phyloP scores from a whole-genome alignment of 208 protist species.

The Leishmania tarentolae region DNA sequence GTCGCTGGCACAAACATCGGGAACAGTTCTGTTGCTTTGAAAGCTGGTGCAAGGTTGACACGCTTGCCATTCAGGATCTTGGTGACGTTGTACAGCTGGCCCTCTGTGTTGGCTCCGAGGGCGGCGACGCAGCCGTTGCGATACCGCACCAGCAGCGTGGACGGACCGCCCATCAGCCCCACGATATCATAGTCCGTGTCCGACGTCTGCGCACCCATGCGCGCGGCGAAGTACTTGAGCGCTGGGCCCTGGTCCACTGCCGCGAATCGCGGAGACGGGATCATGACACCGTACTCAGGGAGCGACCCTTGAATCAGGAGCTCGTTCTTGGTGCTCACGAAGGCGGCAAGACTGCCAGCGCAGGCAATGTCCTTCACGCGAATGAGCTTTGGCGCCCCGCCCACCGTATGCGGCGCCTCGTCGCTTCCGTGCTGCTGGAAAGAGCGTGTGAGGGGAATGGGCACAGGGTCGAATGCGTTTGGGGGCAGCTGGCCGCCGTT shows the following conservation, averaged over 20 bases:
- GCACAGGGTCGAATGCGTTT: conserved; percentile 68
- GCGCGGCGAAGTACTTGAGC: conserved; percentile 13
- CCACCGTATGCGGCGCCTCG: conserved; percentile 1
- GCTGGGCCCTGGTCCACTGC: conserved; percentile 46
- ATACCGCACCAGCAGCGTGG: conserved; percentile 63
- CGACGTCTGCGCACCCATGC: neutral
- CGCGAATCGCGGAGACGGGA: conserved; percentile 57
- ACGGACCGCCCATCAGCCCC: conserved; percentile 43
- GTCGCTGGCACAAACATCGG: conserved; percentile 42
- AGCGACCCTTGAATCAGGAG: conserved; percentile 68
- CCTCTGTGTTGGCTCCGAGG: conserved; percentile 73
- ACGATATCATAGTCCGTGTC: conserved; percentile 39
- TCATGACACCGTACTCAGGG: conserved; percentile 58
- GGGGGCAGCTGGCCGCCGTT: conserved; percentile 64
- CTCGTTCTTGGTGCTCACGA: conserved; percentile 58
- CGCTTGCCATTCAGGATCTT: conserved; percentile 35
- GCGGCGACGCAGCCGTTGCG: conserved; percentile 69
- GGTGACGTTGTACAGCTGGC: conserved; percentile 52
- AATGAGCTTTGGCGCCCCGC: conserved; percentile 45
- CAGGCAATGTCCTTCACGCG: conserved; percentile 70
- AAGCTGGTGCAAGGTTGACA: conserved; percentile 59
- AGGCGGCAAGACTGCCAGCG: conserved; percentile 50
- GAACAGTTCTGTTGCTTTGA: conserved; percentile 37
- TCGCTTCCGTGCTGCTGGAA: conserved; percentile 30
- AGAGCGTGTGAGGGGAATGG: conserved; percentile 51